These are phyloP conservation scores for Vitis labrusca DNA, from an alignment of 164 flowering plant genomes.

Conservation along the genomic window DNA sequence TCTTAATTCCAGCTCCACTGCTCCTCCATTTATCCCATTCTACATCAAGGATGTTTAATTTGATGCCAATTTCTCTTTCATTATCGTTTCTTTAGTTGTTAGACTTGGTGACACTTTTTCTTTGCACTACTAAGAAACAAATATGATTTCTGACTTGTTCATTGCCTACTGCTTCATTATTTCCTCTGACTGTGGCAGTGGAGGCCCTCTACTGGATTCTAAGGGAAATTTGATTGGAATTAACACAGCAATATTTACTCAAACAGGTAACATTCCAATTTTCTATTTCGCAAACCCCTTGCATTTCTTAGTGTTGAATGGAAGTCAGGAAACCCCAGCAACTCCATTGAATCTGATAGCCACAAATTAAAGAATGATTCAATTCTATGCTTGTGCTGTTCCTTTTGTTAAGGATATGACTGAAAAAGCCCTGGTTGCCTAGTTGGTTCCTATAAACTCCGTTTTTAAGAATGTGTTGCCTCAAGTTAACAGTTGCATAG, in stretches of 20 bases:
- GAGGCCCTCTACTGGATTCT: slow-evolving; percentile 91
- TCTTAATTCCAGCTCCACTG: background rate
- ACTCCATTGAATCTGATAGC: no score
- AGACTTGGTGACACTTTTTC: background rate
- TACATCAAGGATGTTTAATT: background rate
- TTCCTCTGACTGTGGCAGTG: slow-evolving; percentile 51
- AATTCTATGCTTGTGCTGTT: background rate
- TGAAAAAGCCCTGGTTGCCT: background rate
- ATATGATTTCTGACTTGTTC: background rate
- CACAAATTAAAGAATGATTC: no score
- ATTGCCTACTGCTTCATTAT: slow-evolving; percentile 2
- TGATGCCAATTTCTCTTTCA: background rate
- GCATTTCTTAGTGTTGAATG: background rate
- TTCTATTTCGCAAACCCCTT: background rate
- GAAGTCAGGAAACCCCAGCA: no score
- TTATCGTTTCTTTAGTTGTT: background rate
- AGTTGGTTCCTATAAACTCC: background rate
- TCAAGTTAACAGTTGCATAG: background rate
- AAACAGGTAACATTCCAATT: slow-evolving; percentile 55
- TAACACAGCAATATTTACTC: slow-evolving; percentile 93
- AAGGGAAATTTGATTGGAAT: slow-evolving; percentile 89
- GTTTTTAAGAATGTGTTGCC: background rate
- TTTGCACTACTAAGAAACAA: background rate
- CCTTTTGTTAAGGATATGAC: background rate
- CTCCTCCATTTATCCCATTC: background rate